Evolutionary conservation across 2,329 filamentous ascomycete species (phyloP).

Genomic region (Colletotrichum sp.): DNA sequence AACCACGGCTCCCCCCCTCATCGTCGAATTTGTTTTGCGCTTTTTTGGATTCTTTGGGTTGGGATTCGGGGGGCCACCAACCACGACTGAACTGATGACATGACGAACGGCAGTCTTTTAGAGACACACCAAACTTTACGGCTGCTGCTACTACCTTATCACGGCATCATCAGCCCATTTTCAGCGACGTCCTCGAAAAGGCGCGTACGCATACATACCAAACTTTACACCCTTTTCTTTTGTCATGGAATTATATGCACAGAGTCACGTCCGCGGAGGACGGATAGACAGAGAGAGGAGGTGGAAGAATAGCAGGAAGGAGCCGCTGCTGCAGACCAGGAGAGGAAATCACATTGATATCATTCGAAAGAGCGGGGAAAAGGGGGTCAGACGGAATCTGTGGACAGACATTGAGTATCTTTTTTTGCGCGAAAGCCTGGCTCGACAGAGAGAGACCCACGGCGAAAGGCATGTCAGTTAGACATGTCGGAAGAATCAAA

Average conservation of each 20-base stretch:
- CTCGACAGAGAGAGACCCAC: conserved; percentile 3
- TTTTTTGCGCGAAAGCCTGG: background rate
- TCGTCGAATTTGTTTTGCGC: background rate
- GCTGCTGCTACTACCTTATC: background rate
- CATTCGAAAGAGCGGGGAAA: background rate
- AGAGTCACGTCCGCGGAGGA: background rate
- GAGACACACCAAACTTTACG: background rate
- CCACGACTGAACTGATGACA: conserved; percentile 9
- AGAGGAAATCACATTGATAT: background rate
- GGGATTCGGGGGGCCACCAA: conserved; percentile 15
- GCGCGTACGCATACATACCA: background rate
- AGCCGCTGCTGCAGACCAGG: background rate
- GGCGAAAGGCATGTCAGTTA: conserved; percentile 7
- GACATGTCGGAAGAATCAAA: conserved; percentile 16
- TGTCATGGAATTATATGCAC: background rate
- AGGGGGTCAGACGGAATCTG: background rate
- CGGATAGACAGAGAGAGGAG: background rate
- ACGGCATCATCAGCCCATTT: background rate
- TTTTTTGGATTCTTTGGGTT: conserved; percentile 20
- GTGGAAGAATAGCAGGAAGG: background rate
- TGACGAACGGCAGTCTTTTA: background rate
- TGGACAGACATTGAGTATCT: background rate
- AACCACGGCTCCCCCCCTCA: conserved; percentile 2
- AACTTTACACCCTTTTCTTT: conserved; percentile 15
- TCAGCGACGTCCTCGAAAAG: background rate